phyloP scores from a whole-genome alignment of 1,284 basidiomycete species.

The Agroathelia rolfsii region DNA sequence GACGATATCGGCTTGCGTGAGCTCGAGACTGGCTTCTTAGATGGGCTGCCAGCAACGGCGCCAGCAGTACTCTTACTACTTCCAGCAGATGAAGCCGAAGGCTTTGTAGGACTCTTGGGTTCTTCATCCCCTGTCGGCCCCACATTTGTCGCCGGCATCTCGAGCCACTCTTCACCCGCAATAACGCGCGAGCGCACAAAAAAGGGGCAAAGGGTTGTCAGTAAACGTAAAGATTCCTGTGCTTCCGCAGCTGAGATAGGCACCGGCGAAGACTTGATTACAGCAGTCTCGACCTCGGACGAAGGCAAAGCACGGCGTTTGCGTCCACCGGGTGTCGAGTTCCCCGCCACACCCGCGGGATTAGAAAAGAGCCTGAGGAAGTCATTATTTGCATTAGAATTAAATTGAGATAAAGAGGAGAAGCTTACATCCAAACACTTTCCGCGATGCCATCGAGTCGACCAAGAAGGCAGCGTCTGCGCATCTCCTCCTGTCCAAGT shows the following conservation, averaged over 20 bases:
- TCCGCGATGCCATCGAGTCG: conserved; percentile 72
- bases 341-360: conserved; percentile 31
- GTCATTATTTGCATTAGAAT: conserved; percentile 5
- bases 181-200: conserved; percentile 58
- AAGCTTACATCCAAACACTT: conserved; percentile 72
- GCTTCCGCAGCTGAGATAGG: conserved; percentile 70
- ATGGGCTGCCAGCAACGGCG: no score
- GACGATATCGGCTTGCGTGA: no score
- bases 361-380: conserved; percentile 54
- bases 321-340: conserved; percentile 39
- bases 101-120: background rate
- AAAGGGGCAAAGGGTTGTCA: conserved; percentile 64
- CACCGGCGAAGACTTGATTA: conserved; percentile 70
- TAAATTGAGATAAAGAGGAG: conserved; percentile 2
- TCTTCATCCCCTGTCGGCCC: no score
- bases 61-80: no score
- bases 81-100: background rate
- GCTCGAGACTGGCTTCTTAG: no score
- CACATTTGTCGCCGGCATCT: conserved; percentile 54
- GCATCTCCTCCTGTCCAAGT: conserved; percentile 64
- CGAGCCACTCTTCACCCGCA: conserved; percentile 66
- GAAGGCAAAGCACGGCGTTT: conserved; percentile 60
- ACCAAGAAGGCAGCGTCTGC: conserved; percentile 62
- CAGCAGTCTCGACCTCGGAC: conserved; percentile 51
- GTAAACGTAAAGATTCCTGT: conserved; percentile 56